phyloP scores from a whole-genome alignment of 805 yeast species.

The Starmerella kuoi region DNA sequence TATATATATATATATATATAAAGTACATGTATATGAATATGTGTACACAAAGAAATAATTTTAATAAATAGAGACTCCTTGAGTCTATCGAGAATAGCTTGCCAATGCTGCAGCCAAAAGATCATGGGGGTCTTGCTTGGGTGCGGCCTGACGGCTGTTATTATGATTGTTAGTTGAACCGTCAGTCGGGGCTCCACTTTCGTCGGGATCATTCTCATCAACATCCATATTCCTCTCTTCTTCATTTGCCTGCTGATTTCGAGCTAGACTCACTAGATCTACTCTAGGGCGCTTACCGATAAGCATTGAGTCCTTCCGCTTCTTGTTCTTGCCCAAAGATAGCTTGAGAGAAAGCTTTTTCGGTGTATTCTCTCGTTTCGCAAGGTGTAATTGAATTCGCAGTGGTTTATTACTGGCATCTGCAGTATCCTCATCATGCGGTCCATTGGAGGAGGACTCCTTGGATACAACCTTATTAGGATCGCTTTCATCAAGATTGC shows the following conservation, averaged over 20 bases:
- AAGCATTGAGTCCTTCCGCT: constrained; percentile 5
- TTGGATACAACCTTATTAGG: neutral
- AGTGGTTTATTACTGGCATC: neutral
- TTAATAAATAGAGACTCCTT: no score
- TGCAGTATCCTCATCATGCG: neutral
- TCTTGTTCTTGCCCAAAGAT: constrained; percentile 15
- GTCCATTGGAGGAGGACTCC: neutral
- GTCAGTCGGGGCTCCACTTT: no score
- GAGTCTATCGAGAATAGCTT: no score
- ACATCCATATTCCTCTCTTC: neutral
- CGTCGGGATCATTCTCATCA: neutral
- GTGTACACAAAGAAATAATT: no score
- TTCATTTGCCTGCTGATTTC: neutral
- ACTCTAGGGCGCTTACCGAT: constrained; percentile 21
- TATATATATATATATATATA: no score
- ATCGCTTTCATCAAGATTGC: neutral
- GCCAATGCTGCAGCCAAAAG: no score
- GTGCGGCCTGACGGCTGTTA: no score
- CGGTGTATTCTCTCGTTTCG: neutral
- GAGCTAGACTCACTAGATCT: constrained; percentile 20
- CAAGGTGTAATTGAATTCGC: neutral
- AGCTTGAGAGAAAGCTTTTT: constrained; percentile 17
- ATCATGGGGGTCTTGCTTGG: no score
- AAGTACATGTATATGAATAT: no score
- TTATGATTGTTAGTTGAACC: no score